These are phyloP conservation scores for Teunomyces gatunensis DNA, from an alignment of 805 yeast genomes.

Conservation along the genomic window DNA sequence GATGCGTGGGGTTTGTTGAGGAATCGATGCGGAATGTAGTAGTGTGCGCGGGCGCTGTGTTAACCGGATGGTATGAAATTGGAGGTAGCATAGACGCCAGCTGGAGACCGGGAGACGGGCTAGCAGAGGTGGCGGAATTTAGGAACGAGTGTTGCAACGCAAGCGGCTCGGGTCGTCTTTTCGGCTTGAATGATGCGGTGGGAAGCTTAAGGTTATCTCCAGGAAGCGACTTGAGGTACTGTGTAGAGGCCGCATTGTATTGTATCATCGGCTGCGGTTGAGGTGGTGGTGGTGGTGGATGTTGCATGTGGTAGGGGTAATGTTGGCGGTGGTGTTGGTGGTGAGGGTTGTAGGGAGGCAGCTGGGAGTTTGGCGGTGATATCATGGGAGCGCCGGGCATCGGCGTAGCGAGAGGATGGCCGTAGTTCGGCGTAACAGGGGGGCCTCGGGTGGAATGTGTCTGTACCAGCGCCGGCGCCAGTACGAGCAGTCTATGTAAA, in stretches of 20 bases:
- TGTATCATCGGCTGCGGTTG: constrained; percentile 1
- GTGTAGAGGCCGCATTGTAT: not conserved
- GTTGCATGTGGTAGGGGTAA: constrained; percentile 5
- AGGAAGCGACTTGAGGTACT: not conserved
- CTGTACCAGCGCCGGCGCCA: constrained; percentile 1
- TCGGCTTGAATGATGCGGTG: constrained; percentile 31
- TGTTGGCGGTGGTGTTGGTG: constrained; percentile 17
- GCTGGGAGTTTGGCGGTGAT: constrained; percentile 28
- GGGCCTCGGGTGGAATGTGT: not conserved
- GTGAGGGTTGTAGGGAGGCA: constrained; percentile 18
- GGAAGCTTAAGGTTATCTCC: constrained; percentile 17
- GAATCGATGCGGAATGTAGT: constrained; percentile 11
- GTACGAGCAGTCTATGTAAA: not conserved
- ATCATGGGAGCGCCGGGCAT: constrained; percentile 9
- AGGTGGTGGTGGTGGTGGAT: constrained; percentile 4
- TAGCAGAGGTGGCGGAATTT: constrained; percentile 10
- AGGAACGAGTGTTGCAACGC: constrained; percentile 32
- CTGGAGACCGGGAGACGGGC: constrained; percentile 4
- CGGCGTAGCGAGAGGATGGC: not conserved
- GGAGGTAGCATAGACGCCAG: constrained; percentile 4
- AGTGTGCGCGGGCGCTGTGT: constrained; percentile 14
- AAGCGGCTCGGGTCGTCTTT: constrained; percentile 40
- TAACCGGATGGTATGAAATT: constrained; percentile 1
- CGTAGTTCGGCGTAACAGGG: not conserved
- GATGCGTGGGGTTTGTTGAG: constrained; percentile 2